Conservation (phyloP, 768 basidiomycete genomes). For the Auriscalpium vulgare region DNA sequence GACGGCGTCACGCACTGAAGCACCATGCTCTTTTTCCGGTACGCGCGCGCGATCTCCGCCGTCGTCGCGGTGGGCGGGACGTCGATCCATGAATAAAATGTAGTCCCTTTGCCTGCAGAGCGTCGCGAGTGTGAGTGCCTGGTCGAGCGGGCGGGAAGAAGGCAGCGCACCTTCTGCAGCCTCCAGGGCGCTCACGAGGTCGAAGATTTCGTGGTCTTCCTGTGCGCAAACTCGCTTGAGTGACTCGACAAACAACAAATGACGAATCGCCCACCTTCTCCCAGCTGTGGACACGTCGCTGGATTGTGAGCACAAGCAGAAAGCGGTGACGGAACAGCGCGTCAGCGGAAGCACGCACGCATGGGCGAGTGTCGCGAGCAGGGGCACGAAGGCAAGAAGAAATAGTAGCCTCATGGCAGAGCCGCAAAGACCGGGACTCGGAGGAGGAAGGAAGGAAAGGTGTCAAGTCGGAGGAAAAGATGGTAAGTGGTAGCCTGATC, state of each 20-base stretch:
- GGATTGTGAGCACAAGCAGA: not conserved
- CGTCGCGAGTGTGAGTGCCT: not conserved
- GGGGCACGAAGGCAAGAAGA: slow-evolving; percentile 40
- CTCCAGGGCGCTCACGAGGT: slow-evolving; percentile 78
- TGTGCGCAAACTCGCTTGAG: slow-evolving; percentile 20
- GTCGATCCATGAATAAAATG: slow-evolving; percentile 92
- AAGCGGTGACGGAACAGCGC: not conserved
- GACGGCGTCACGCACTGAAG: slow-evolving; percentile 61
- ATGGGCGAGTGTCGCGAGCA: slow-evolving; percentile 42
- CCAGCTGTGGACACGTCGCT: slow-evolving; percentile 40
- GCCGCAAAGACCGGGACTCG: not conserved
- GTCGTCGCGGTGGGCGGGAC: slow-evolving; percentile 67
- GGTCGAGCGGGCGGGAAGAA: not conserved
- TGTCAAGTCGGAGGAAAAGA: slow-evolving; percentile 4
- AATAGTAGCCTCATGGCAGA: slow-evolving; percentile 42
- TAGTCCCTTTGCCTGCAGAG: slow-evolving; percentile 69
- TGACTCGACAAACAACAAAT: not conserved
- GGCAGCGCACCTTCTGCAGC: slow-evolving; percentile 57
- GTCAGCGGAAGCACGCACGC: slow-evolving; percentile 41
- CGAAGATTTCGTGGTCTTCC: slow-evolving; percentile 97
- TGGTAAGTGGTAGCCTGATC: not conserved
- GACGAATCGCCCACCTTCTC: slow-evolving; percentile 43
- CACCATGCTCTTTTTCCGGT: slow-evolving; percentile 82
- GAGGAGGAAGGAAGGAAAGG: slow-evolving; percentile 8
- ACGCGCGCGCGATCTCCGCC: slow-evolving; percentile 79